Percentiles rank a stretch among this genome's conserved stretches.
These are phyloP conservation scores for Fragilaria crotonensis DNA, from an alignment of 108 stramenopile species.

Conservation along the genomic window DNA sequence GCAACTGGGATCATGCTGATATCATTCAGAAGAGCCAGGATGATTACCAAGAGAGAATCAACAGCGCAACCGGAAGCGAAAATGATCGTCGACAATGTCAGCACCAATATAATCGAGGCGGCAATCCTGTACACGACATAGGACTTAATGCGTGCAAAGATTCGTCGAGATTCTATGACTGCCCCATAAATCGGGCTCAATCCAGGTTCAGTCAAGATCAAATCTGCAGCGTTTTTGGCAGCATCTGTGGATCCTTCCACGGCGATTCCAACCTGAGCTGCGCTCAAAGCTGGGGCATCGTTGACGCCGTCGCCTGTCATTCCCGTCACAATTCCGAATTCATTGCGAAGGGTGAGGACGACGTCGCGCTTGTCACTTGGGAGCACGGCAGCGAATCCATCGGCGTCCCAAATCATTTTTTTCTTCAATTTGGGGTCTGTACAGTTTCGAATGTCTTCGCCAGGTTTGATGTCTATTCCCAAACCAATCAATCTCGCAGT, in stretches of 20 bases:
- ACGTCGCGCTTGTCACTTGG: constrained; percentile 71
- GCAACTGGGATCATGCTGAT: constrained; percentile 80
- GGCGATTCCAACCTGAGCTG: constrained; percentile 93
- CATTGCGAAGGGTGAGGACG: constrained; percentile 57
- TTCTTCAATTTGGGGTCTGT: constrained; percentile 28
- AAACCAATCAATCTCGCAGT: constrained; percentile 58
- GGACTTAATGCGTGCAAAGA: constrained; percentile 61
- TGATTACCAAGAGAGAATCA: constrained; percentile 65
- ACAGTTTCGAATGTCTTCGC: constrained; percentile 34
- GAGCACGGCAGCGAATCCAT: constrained; percentile 74
- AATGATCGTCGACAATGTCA: constrained; percentile 51
- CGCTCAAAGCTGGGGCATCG: constrained; percentile 89
- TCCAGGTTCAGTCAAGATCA: constrained; percentile 78
- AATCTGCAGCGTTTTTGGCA: constrained; percentile 80
- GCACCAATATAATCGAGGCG: constrained; percentile 46
- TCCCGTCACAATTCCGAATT: constrained; percentile 60
- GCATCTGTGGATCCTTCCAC: too few species aligned
- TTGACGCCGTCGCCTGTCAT: constrained; percentile 95
- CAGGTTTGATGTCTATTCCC: constrained; percentile 37
- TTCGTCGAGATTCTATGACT: constrained; percentile 63
- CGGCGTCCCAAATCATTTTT: constrained; percentile 47
- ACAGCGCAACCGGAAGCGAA: constrained; percentile 72
- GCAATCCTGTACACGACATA: constrained; percentile 82
- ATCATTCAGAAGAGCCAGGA: constrained; percentile 84
- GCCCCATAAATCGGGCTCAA: constrained; percentile 72